phyloP scores from a whole-genome alignment of 2,329 filamentous ascomycete species.

The Fusarium anguioides region DNA sequence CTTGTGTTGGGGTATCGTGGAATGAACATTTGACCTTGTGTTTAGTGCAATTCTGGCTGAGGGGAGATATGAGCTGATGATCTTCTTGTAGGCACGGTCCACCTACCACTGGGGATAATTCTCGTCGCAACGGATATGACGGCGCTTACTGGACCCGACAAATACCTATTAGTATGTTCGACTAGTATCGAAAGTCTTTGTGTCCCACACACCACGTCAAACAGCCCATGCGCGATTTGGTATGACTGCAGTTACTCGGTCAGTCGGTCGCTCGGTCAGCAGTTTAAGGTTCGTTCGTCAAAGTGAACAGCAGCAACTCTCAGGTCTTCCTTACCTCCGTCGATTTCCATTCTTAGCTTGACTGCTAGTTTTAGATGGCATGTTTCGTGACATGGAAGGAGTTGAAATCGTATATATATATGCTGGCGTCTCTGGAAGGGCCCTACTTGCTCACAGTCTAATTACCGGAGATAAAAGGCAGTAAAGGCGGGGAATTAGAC shows the following conservation, averaged over 20 bases:
- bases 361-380: background rate
- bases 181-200: background rate
- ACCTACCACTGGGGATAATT: constrained; percentile 29
- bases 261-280: constrained; percentile 6
- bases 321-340: constrained; percentile 12
- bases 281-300: background rate
- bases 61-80: background rate
- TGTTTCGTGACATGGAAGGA: too few species aligned
- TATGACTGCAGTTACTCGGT: constrained; percentile 18
- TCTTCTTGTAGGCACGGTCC: background rate
- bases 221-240: constrained; percentile 29
- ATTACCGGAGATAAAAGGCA: background rate
- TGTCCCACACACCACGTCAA: constrained; percentile 28
- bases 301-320: background rate
- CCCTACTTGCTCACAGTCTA: background rate
- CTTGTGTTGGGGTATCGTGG: constrained; percentile 15
- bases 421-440: background rate
- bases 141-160: constrained; percentile 19
- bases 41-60: constrained; percentile 30
- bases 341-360: constrained; percentile 16
- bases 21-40: constrained; percentile 32
- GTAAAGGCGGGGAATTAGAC: constrained; percentile 5
- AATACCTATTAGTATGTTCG: constrained; percentile 11
- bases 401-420: too few species aligned
- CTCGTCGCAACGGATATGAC: constrained; percentile 30